Evolutionary conservation across 805 yeast species (phyloP).

Genomic region (Lachancea quebecensis): DNA sequence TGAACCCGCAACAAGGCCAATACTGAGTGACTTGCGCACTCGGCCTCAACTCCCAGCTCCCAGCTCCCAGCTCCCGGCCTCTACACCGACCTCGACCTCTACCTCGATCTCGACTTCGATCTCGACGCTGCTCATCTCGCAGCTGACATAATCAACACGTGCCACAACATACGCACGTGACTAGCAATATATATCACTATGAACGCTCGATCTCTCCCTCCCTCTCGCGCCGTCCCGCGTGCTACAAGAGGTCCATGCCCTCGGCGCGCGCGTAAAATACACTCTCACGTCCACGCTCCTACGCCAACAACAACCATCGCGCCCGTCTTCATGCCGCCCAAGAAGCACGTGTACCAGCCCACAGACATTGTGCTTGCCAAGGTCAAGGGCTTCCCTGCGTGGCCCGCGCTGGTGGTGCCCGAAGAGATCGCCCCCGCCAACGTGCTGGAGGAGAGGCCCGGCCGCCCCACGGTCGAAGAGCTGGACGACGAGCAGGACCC

Average conservation of each 20-base stretch:
- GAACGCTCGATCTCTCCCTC: no score
- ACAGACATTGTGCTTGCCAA: conserved; percentile 65
- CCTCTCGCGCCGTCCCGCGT: no score
- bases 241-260: no score
- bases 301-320: not conserved
- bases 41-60: not conserved
- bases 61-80: no score
- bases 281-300: not conserved
- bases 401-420: conserved; percentile 83
- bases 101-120: no score
- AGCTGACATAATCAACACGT: no score
- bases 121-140: no score
- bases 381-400: conserved; percentile 79
- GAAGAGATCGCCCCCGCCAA: conserved; percentile 51
- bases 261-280: no score
- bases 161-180: no score
- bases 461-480: conserved; percentile 11
- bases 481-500: conserved; percentile 12
- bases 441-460: conserved; percentile 31
- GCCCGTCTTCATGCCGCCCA: not conserved
- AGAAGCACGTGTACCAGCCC: conserved; percentile 32
- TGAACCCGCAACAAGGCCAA: conserved; percentile 54
- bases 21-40: conserved; percentile 20
- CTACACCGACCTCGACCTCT: no score
- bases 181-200: no score